These are phyloP conservation scores for Salix koriyanagi DNA, from an alignment of 345 rosid species.

Conservation along the genomic window DNA sequence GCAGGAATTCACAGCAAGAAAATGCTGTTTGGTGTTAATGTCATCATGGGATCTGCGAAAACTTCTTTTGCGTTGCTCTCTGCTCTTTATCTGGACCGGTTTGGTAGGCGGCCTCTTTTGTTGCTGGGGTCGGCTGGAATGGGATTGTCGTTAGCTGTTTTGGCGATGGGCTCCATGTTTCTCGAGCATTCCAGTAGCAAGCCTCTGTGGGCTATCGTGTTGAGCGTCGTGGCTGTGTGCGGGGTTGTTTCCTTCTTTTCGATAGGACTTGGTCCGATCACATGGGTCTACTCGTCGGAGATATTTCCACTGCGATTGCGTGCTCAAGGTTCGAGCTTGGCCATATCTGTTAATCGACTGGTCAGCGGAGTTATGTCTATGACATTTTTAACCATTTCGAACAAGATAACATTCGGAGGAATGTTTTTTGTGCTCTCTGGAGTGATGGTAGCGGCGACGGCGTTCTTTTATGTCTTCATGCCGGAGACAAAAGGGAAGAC, in stretches of 20 bases:
- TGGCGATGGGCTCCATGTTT: slow-evolving; percentile 48
- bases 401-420: slow-evolving; percentile 48
- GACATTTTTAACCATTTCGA: slow-evolving; percentile 46
- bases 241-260: slow-evolving; percentile 58
- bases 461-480: slow-evolving; percentile 45
- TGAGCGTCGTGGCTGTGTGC: slow-evolving; percentile 45
- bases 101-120: slow-evolving; percentile 62
- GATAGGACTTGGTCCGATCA: slow-evolving; percentile 67
- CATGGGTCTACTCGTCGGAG: slow-evolving; percentile 76
- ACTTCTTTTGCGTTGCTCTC: slow-evolving; percentile 46
- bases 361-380: slow-evolving; percentile 63
- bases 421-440: slow-evolving; percentile 52
- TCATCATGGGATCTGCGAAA: slow-evolving; percentile 51
- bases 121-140: slow-evolving; percentile 54
- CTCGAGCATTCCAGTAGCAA: slow-evolving; percentile 21
- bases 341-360: slow-evolving; percentile 56
- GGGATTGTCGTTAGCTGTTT: slow-evolving; percentile 38
- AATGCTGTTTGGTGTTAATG: slow-evolving; percentile 45
- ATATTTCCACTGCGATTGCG: slow-evolving; percentile 57
- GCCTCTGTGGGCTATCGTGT: slow-evolving; percentile 45
- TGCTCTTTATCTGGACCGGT: slow-evolving; percentile 50
- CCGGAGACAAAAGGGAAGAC: slow-evolving; percentile 68
- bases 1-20: slow-evolving; percentile 54
- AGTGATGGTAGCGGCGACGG: slow-evolving; percentile 34
- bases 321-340: slow-evolving; percentile 69